Percentiles rank a stretch among this genome's conserved stretches.
Conservation (phyloP, 1,284 basidiomycete genomes). For the Ganoderma boninense region DNA sequence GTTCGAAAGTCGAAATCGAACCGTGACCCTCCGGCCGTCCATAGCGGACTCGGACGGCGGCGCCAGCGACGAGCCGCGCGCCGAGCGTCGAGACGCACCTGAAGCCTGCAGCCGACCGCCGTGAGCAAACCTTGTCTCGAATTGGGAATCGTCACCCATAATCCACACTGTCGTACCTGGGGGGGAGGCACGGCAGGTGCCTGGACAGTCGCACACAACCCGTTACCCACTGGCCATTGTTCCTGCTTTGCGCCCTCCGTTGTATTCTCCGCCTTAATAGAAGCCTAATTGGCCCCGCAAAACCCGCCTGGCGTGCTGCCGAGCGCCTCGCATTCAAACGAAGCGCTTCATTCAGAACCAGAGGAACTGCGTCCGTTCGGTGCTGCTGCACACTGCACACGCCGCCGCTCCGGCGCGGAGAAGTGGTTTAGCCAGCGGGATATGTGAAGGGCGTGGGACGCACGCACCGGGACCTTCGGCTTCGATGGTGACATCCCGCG, state of each 20-base stretch:
- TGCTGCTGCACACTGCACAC: too few relatives aligned
- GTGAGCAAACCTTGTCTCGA: slow-evolving; percentile 10
- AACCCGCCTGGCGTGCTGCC: background rate
- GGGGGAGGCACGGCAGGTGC: background rate
- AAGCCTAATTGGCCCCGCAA: background rate
- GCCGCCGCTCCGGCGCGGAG: slow-evolving; percentile 3
- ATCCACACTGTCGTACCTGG: slow-evolving; percentile 3
- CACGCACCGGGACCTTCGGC: background rate
- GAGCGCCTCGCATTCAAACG: background rate
- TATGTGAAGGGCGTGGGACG: background rate
- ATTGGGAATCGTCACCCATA: slow-evolving; percentile 14
- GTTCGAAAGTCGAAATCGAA: too few relatives aligned
- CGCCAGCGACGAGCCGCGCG: background rate
- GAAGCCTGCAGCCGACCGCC: background rate
- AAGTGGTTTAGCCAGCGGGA: background rate
- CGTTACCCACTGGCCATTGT: slow-evolving; percentile 5
- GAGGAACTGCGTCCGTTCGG: too few relatives aligned
- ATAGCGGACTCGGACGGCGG: too few relatives aligned
- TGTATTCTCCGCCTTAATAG: slow-evolving; percentile 9
- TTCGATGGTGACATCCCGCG: background rate
- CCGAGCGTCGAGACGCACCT: background rate
- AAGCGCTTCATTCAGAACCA: background rate
- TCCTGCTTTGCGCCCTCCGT: slow-evolving; percentile 10
- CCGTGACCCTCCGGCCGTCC: too few relatives aligned
- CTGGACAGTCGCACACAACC: slow-evolving; percentile 9